A percentile compares a stretch with the other conserved stretches of the same genome.
phyloP scores from a whole-genome alignment of 305 asterid genomes.

The Caryopteris hybrid region DNA sequence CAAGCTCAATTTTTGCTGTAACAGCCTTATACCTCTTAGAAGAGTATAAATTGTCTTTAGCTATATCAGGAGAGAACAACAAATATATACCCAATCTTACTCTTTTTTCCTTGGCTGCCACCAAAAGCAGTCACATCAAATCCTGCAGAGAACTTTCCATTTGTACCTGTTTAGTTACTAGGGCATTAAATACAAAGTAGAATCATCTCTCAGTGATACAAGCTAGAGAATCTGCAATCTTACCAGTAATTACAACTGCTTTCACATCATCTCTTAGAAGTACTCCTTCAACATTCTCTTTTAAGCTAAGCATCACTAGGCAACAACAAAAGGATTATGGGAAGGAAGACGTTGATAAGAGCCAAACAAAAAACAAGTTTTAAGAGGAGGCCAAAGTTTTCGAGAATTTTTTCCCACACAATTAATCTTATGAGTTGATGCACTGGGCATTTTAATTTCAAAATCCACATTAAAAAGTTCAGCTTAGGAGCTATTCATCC shows the following conservation, averaged over 20 bases:
- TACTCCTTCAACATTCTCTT: constrained; percentile 37
- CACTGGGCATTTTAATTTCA: not conserved
- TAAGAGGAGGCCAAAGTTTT: not conserved
- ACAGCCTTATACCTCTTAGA: constrained; percentile 16
- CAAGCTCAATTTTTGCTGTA: constrained; percentile 43
- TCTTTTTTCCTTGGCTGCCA: constrained; percentile 24
- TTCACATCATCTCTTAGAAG: constrained; percentile 40
- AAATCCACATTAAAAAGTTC: not conserved
- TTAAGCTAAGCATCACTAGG: constrained; percentile 40
- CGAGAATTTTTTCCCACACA: not conserved
- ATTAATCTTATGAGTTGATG: not conserved
- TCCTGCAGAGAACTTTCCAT: constrained; percentile 50
- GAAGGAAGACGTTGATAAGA: not conserved
- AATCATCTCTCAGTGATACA: not conserved
- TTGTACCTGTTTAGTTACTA: constrained; percentile 24
- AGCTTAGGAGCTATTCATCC: not conserved
- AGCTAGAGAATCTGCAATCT: not conserved
- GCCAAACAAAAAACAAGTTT: not conserved
- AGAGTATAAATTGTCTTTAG: not conserved
- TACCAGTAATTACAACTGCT: constrained; percentile 49
- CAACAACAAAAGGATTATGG: constrained; percentile 1
- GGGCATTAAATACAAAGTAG: constrained; percentile 3
- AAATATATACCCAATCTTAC: constrained; percentile 32
- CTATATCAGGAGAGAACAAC: constrained; percentile 7
- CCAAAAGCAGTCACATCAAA: constrained; percentile 45